Evolutionary conservation across 352 stramenopile species (phyloP).

Genomic region (Phytopythium kandeliae): DNA sequence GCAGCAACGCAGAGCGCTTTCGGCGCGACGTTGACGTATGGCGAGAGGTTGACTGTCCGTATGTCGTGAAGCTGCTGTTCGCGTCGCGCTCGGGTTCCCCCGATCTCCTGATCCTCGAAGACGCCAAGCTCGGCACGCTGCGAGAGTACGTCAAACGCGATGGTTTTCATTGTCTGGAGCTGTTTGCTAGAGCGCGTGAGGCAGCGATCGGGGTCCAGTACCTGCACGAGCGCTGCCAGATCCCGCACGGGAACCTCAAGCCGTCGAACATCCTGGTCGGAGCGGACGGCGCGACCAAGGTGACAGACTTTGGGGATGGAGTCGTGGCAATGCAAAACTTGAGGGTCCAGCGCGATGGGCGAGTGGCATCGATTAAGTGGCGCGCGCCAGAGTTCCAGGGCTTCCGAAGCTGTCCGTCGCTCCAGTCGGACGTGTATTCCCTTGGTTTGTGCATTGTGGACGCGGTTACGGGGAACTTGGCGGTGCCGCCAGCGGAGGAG

Average conservation of each 20-base stretch:
- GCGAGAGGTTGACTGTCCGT: constrained; percentile 13
- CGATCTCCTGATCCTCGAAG: constrained; percentile 15
- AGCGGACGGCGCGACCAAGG: constrained; percentile 8
- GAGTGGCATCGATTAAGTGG: constrained; percentile 1
- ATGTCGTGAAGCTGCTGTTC: constrained; percentile 21
- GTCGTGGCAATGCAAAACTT: constrained; percentile 12
- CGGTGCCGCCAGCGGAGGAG: neutral
- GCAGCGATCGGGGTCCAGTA: constrained; percentile 28
- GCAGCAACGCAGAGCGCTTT: constrained; percentile 16
- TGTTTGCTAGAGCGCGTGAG: constrained; percentile 9
- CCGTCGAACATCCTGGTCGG: constrained; percentile 14
- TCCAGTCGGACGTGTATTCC: constrained; percentile 14
- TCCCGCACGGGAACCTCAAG: constrained; percentile 17
- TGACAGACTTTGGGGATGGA: constrained; percentile 14
- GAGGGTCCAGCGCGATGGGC: neutral
- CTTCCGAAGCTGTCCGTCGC: constrained; percentile 5
- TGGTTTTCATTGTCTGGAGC: neutral
- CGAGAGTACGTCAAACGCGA: constrained; percentile 9
- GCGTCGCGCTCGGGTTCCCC: constrained; percentile 22
- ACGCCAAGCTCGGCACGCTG: constrained; percentile 12
- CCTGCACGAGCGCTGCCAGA: constrained; percentile 23
- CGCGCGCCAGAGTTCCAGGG: constrained; percentile 8
- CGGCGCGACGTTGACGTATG: constrained; percentile 24
- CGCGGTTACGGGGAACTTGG: constrained; percentile 2
- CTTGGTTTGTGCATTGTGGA: constrained; percentile 16